Conservation (phyloP, 2,329 filamentous ascomycete species). For the Pseudogymnoascus sp. region DNA sequence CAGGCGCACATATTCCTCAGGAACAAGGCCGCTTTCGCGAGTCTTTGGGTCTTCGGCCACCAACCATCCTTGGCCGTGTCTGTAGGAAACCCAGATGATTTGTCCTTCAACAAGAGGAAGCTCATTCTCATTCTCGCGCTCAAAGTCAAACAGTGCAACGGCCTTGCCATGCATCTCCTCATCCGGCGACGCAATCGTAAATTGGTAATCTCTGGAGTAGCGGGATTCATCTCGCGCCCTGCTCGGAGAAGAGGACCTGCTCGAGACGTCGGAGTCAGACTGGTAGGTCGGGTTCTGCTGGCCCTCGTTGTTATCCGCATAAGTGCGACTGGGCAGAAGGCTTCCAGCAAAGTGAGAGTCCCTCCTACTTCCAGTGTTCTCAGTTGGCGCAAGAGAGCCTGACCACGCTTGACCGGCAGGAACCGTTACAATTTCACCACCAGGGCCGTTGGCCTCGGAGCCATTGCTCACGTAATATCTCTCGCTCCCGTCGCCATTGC, state of each 20-base stretch:
- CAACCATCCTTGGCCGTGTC: slow-evolving; percentile 94
- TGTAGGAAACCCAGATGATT: slow-evolving; percentile 91
- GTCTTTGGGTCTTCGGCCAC: slow-evolving; percentile 94
- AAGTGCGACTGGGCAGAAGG: slow-evolving; percentile 31
- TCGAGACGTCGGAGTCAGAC: slow-evolving; percentile 50
- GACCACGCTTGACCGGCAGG: slow-evolving; percentile 48
- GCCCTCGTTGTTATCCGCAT: slow-evolving; percentile 31
- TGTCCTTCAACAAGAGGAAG: slow-evolving; percentile 87
- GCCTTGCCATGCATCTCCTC: slow-evolving; percentile 97
- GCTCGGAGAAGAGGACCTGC: slow-evolving; percentile 49
- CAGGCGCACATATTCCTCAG: slow-evolving; percentile 90
- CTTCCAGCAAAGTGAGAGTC: slow-evolving; percentile 47
- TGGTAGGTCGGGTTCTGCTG: slow-evolving; percentile 30
- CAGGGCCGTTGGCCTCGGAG: slow-evolving; percentile 63
- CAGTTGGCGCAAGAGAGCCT: slow-evolving; percentile 22
- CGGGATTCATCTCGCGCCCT: slow-evolving; percentile 60
- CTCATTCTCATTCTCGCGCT: slow-evolving; percentile 93
- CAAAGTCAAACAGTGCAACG: slow-evolving; percentile 91
- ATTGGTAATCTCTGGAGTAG: slow-evolving; percentile 87
- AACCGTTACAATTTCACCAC: slow-evolving; percentile 75
- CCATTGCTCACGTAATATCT: slow-evolving; percentile 65
- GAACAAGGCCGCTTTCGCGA: slow-evolving; percentile 86
- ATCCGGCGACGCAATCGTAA: slow-evolving; percentile 88
- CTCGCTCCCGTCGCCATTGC: slow-evolving; percentile 62
- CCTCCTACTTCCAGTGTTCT: slow-evolving; percentile 37